Evolutionary conservation across 805 yeast genomes (phyloP), one percentile per base, ranked within the genome.

Genomic region (Candida ulmi): DNA sequence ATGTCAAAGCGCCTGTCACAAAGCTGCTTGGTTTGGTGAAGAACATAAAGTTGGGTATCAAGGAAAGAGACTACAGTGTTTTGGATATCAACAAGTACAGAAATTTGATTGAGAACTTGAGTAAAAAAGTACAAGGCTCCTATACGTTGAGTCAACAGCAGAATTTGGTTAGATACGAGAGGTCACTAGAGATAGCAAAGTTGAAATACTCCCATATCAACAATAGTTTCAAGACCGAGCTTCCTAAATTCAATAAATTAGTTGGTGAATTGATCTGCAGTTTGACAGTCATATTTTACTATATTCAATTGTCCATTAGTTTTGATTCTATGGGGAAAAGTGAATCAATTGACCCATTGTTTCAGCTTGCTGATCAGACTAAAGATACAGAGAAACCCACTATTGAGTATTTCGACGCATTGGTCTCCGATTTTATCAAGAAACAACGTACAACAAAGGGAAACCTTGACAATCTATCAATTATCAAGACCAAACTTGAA

Each of bases 161-260:
- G 37, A 55, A 57, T 28, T 45, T 60, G 37, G 50, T 60, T 27
- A 61, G 60, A 31, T 54, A 56, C 18, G 57, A 59, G 36, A 57
- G 55, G 42, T 55, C 54, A 38, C 33, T 56, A 23, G 62, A 52
- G 43, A 53, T 51, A 38, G 59, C 48, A 44, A 62, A 46, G 41
- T 60, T 42, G 51, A 68, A 50, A 36, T 74, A 68, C 47, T 66
- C 68, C 2, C 35, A 43, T 11, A 44, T 65, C 27, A 72, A 75
- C 49, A 44, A 50, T 5, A 37, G 46, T 3, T 57, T 78, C 43
- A 72, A 73, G 41, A 42, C 41, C 24, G 83, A 76, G 31, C 48
- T 78, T 1, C 80, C 82, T 0, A 36, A 43, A 3, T 69, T 74
- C 35, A 61, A 69, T 40, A 40, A 55, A 7, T 51, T 69, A 11